phyloP scores from a whole-genome alignment of 495 filamentous ascomycete species.

The Penicillium turbatum region DNA sequence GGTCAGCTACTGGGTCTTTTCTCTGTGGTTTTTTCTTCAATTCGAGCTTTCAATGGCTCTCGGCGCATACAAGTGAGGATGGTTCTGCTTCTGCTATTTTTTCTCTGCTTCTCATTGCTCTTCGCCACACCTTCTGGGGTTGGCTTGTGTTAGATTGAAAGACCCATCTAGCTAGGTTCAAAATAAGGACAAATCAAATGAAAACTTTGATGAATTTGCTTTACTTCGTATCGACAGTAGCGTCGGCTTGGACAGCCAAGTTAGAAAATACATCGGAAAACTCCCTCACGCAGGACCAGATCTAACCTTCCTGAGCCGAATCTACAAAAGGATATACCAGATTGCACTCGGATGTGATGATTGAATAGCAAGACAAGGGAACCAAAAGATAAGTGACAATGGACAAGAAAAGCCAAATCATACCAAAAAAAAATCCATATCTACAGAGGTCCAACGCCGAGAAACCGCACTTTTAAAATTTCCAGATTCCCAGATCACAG shows the following conservation, averaged over 20 bases:
- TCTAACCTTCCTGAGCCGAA: not conserved
- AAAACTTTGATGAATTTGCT: slow-evolving; percentile 2
- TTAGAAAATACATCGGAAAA: no score
- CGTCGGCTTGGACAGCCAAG: not conserved
- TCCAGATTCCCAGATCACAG: slow-evolving; percentile 16
- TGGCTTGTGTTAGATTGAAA: slow-evolving; percentile 22
- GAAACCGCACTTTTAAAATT: slow-evolving; percentile 24
- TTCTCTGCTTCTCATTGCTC: not conserved
- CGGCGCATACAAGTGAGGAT: slow-evolving; percentile 16
- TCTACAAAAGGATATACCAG: not conserved
- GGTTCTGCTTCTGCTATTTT: slow-evolving; percentile 7
- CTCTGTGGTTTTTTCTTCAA: slow-evolving; percentile 1
- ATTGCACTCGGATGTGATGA: slow-evolving; percentile 9
- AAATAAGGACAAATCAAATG: slow-evolving; percentile 10
- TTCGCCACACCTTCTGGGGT: slow-evolving; percentile 2
- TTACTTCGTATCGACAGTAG: not conserved
- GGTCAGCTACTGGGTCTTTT: not conserved
- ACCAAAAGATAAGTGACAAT: slow-evolving; percentile 2
- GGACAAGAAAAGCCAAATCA: slow-evolving; percentile 22
- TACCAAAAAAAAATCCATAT: slow-evolving; percentile 31
- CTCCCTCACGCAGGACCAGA: not conserved
- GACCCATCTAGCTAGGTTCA: slow-evolving; percentile 7
- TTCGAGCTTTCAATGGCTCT: slow-evolving; percentile 14
- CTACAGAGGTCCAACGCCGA: slow-evolving; percentile 33
- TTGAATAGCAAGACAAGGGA: slow-evolving; percentile 3